Base-by-base conservation (phyloP, 805 yeast genomes). In the Hanseniaspora singularis region DNA sequence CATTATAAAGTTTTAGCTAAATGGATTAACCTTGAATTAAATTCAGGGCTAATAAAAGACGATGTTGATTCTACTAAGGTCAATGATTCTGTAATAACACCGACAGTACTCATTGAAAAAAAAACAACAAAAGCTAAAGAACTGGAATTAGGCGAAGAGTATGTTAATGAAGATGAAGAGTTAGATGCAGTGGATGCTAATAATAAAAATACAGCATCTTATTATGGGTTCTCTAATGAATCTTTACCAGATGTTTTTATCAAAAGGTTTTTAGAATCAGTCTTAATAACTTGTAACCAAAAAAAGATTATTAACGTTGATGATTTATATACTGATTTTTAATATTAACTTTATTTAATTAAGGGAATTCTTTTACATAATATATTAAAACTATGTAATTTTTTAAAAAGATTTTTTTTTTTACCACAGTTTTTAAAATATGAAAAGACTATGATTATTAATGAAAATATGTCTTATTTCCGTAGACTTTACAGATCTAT, bases 201-300 rank as follows among this genome's bases (percentile, higher is more conserved):
- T 15, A 20, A 32, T 11, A n/a, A 15, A 16, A 28, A 42, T 12
- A 19, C 33, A n/a, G 10, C 34, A 3, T 28, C 33, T 27, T 27
- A 28, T 30, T 43, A 34, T 18, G 40, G 47, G 30, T 43, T 43
- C 20, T 34, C 47, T 1, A 43, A 43, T 14, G 36, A 36, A 4
- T 43, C 40, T 1, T 26, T 43, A 20, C 30, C 47, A 5, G 47
- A 43, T 30, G 20, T 43, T 20, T 34, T 16, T 12, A n/a, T 43
- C 14, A 43, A 28, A 36, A 23, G 47, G 16, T 27, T 18, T 19
- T 6, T 43, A n/a, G 47, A 43, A n/a, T 15, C 40, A 14, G 15
- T 34, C 4, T 16, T 43, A 2, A 18, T 43, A 0, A 20, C 47
- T 2, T 20, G 37, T 33, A 32, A 39, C 19, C 33, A 20, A 16